phyloP scores from a whole-genome alignment of 805 yeast genomes.

The Yueomyces sinensis region DNA sequence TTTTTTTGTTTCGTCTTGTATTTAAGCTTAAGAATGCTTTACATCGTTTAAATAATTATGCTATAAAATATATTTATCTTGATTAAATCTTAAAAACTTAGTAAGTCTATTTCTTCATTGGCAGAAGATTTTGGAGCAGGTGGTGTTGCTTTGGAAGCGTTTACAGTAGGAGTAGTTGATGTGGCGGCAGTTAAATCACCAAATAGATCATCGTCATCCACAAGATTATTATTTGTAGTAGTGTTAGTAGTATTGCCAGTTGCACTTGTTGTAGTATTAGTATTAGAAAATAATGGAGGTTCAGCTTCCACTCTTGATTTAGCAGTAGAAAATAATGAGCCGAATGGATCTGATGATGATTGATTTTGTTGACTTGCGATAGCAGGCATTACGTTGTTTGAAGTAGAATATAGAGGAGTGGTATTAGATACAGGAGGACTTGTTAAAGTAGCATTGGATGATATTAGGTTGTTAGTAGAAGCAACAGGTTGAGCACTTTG shows the following conservation, averaged over 20 bases:
- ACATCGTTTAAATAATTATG: too few species aligned
- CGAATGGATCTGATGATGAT: constrained; percentile 62
- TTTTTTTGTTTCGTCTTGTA: too few species aligned
- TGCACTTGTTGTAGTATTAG: neutral
- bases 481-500: constrained; percentile 57
- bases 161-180: constrained; percentile 2
- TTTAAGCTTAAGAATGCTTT: too few species aligned
- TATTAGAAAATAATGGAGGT: neutral
- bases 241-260: neutral
- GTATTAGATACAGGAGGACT: constrained; percentile 5
- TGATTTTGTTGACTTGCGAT: constrained; percentile 29
- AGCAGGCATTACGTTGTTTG: constrained; percentile 21
- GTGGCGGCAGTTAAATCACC: constrained; percentile 21
- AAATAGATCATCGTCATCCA: constrained; percentile 22
- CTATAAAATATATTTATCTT: too few species aligned
- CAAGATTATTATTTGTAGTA: constrained; percentile 2
- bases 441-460: too few species aligned
- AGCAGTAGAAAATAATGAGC: constrained; percentile 56
- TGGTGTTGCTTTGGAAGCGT: constrained; percentile 1
- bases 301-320: constrained; percentile 22
- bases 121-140: constrained; percentile 1
- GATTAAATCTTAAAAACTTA: constrained; percentile 21
- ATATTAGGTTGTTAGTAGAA: too few species aligned
- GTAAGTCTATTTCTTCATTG: constrained; percentile 18
- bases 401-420: neutral